Evolutionary conservation across 768 basidiomycete species (phyloP), one percentile per base, ranked within the genome.

Genomic region (Phylloporus sp.): DNA sequence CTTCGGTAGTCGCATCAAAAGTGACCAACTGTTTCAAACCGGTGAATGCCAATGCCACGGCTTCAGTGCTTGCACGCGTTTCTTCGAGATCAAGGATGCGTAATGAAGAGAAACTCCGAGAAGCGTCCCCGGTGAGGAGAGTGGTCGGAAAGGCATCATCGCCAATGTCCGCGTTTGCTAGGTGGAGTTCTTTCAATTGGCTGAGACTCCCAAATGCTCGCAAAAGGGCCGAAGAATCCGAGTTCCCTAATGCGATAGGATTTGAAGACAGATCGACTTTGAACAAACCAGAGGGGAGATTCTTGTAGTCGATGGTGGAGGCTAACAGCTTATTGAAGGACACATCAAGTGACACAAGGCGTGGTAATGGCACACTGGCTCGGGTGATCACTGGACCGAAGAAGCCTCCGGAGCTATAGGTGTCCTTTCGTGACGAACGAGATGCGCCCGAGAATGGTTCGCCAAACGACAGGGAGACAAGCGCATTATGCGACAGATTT

Each of bases 401-500:
- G 70, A 90, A 85, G 53, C 78, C 76, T 58, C 78, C 72, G 46
- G 77, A 69, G 27, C 71, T 62, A 38, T 68, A 61, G 54, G 62
- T 59, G 32, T 71, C 49, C 55, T 54, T 49, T 29, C 59, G 56
- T 20, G 57, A 54, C 59, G 60, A 45, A 58, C 47, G 54, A 51
- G 61, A 39, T 42, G 47, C 44, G 35, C 54, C 55, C 6, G 68
- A 64, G 63, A 89, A 88, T 0, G 84, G 80, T 18, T 76, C 72
- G 51, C 76, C 76, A 59, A 91, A 84, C 2, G 85, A 82, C 8
- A 91, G 70, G 3, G 77, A 58, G 8, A 75, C 74, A 10, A 91
- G 72, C 0, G 71, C 64, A 65, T 92, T 92, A 60, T 90, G 80
- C 2, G 89, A 85, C 13, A 91, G 54, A 55, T 91, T 88, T 45